Conservation (phyloP, 2,329 filamentous ascomycete genomes). For the Colletotrichum coccodes region DNA sequence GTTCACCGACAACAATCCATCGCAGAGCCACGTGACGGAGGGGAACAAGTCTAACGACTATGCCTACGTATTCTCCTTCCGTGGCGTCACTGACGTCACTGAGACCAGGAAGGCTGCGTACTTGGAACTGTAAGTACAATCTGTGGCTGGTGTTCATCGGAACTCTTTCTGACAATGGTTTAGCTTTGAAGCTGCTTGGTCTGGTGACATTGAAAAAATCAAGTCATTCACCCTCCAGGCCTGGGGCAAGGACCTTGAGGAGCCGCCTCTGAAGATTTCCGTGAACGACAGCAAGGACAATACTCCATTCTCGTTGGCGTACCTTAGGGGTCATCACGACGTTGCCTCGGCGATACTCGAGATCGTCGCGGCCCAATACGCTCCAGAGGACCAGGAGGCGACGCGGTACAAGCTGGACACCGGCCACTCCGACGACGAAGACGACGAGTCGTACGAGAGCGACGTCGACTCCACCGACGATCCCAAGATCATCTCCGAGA, state of each 20-base stretch:
- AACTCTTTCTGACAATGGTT: slow-evolving; percentile 37
- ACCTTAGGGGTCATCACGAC: slow-evolving; percentile 71
- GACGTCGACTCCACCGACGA: slow-evolving; percentile 47
- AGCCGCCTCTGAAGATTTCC: slow-evolving; percentile 72
- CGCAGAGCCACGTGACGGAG: slow-evolving; percentile 20
- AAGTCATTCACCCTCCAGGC: slow-evolving; percentile 70
- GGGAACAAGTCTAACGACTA: slow-evolving; percentile 50
- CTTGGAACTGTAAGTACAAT: slow-evolving; percentile 64
- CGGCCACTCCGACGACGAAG: slow-evolving; percentile 47
- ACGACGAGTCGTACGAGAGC: slow-evolving; percentile 44
- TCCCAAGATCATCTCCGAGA: slow-evolving; percentile 60
- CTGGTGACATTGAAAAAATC: slow-evolving; percentile 73
- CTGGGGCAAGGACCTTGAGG: slow-evolving; percentile 64
- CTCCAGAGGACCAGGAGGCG: slow-evolving; percentile 62
- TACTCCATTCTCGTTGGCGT: slow-evolving; percentile 75
- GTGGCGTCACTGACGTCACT: slow-evolving; percentile 63
- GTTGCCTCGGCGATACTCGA: slow-evolving; percentile 75
- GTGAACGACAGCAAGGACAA: slow-evolving; percentile 61
- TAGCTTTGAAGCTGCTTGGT: slow-evolving; percentile 79
- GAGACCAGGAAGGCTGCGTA: slow-evolving; percentile 68
- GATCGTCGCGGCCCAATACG: slow-evolving; percentile 76
- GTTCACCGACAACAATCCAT: slow-evolving; percentile 26
- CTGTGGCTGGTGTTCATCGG: background rate
- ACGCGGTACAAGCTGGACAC: slow-evolving; percentile 59
- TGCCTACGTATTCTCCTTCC: slow-evolving; percentile 62